Conservation (phyloP, 139 green algal genomes). For the Choricystis sp. region DNA sequence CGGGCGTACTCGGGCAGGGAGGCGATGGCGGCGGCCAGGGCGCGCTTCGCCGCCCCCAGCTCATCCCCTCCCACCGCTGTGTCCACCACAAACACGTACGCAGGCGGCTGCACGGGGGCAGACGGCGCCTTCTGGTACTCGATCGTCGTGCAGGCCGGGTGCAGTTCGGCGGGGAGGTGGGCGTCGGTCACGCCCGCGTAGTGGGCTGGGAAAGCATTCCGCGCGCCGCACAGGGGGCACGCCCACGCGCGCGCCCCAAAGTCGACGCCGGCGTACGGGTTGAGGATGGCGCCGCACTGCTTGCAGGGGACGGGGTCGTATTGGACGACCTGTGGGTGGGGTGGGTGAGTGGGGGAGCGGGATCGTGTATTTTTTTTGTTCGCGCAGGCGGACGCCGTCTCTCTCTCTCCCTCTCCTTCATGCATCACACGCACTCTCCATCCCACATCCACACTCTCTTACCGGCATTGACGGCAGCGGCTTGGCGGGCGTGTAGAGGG, state of each 20-base stretch:
- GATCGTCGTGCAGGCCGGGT: conserved; percentile 85
- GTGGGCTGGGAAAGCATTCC: conserved; percentile 94
- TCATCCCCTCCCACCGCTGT: conserved; percentile 84
- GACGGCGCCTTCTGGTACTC: conserved; percentile 77
- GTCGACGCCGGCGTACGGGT: conserved; percentile 82
- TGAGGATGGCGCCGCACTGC: conserved; percentile 75
- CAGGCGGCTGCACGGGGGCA: conserved; percentile 41
- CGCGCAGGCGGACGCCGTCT: too few relatives aligned
- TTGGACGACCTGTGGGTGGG: conserved; percentile 54
- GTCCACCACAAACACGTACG: conserved; percentile 92
- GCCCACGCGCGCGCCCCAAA: conserved; percentile 85
- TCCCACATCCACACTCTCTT: too few relatives aligned
- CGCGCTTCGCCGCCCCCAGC: conserved; percentile 51
- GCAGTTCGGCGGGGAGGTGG: conserved; percentile 89
- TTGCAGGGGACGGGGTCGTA: conserved; percentile 95
- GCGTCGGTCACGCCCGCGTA: conserved; percentile 61
- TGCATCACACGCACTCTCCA: too few relatives aligned
- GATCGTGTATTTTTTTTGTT: too few relatives aligned
- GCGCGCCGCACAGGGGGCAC: conserved; percentile 85
- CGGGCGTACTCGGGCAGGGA: conserved; percentile 50
- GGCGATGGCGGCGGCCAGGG: conserved; percentile 58
- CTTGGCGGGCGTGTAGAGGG: conserved; percentile 81
- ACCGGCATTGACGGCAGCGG: conserved; percentile 64
- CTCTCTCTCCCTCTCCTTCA: too few relatives aligned
- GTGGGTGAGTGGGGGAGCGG: background rate